Evolutionary conservation across 2,329 filamentous ascomycete genomes (phyloP), one percentile per base, ranked within the genome.

Genomic region (Botrytis fabae): DNA sequence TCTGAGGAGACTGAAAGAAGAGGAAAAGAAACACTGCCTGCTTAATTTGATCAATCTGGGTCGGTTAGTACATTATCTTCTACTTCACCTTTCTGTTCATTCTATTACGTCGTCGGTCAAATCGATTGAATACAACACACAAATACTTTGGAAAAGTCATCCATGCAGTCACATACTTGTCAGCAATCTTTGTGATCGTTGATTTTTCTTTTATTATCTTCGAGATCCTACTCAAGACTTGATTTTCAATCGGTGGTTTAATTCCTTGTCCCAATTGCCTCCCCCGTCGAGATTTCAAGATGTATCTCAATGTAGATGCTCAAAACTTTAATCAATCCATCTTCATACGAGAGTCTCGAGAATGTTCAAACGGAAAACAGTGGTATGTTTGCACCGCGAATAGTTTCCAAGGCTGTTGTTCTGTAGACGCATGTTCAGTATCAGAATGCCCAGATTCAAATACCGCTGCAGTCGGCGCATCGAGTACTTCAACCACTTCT

Each of bases 351-450:
- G 70, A 72, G 25, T 61, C 70, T 22, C 48, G 20, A 3, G 63
- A 68, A 32, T 72, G 70, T 48, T 38, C 54, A 4, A 14, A 22
- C 7, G 70, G 70, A 28, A 63, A 72, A 38, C 32, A 12, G 20
- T 72, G 70, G 70, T 72, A 69, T 69, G 63, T 69, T 7, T 72
- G 70, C 63, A 38, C 2, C 14, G 63, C 42, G 7, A 72, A 60
- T 25, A 2, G 35, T 57, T 72, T 72, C 40, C 14, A 22, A 12
- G 70, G 70, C 20, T 72, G 70, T 51, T 72, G 70, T 72, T 72
- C 70, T 12, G 70, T 72, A 68, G 32, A 72, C 32, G 70, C 70
- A 51, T 72, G 70, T 61, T n/a, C 51, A 18, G 40, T 69, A 20
- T n/a, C 46, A 35, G n/a, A 32, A 51, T 72, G 70, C 35, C 70